Base-by-base conservation (phyloP, 306 rosid species). In the Begonia fuchsioides region DNA sequence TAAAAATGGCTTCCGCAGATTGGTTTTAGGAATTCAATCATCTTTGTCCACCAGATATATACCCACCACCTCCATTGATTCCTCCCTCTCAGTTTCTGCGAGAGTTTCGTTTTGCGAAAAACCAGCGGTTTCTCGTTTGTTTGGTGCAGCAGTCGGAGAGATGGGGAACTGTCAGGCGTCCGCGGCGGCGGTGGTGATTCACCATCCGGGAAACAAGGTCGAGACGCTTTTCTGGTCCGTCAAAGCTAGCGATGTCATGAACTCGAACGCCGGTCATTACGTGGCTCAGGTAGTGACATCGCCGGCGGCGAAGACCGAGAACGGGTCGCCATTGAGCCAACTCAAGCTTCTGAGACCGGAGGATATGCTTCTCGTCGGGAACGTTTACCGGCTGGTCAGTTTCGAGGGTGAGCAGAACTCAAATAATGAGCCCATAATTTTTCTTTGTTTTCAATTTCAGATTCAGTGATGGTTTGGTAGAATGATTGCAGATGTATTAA, bases 121-220 rank as follows among this genome's bases (percentile, higher is more conserved):
- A 26, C 35, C 32, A 2, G 32, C 5, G 3, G 35, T 5, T 26
- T 26, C 7, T 26, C 35, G 35, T 26, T 26, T 26, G 35, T 26
- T 26, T 26, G 35, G 8, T 26, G 35, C 8, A 26, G 35, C 3
- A 6, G 35, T 26, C 35, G 55, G 35, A 3, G 35, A 18, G 12
- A 85, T 86, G 96, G 96, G 96, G 17, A 87, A 87, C 57, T 87
- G 96, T 56, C 96, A 87, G 68, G 88, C 94, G 54, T 93, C 94
- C 44, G 96, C 83, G 55, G 79, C 76, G 3, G 80, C 93, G 57
- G 96, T 87, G 53, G 67, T 87, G 62, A 72, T 87, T 47, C 83
- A 80, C 3, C 93, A 80, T 15, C 93, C 93, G 0, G 93, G 77
- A 18, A 71, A 56, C 54, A 87, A 66, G 79, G 16, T 73, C 15